Base-by-base conservation (phyloP, 148 eudicot species). In the Limonium bicolor region DNA sequence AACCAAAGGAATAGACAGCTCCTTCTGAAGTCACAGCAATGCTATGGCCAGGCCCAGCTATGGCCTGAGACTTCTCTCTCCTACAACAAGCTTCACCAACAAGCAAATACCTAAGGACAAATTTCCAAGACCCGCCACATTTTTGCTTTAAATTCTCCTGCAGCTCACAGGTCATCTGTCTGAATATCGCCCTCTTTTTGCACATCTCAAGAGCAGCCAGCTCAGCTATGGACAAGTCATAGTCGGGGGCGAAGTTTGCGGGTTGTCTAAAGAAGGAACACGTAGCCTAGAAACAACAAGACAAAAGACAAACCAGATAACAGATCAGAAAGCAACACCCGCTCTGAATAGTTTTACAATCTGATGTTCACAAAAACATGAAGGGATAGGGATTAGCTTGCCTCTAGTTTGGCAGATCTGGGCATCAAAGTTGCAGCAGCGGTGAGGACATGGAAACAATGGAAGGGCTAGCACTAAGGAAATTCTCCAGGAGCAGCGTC, bases 331-430 rank as follows among this genome's bases (percentile, higher is more conserved):
- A n/a, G n/a, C n/a, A n/a, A n/a, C n/a, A n/a, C n/a, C n/a, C n/a
- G n/a, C n/a, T n/a, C n/a, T n/a, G n/a, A n/a, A n/a, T n/a, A n/a
- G 74, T 74, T 74, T 78, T 52, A 64, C 56, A 7, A 2, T 4
- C 41, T 35, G 27, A 23, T 2, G 28, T 50, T 4, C 28, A 11
- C 10, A 19, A 7, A 0, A 20, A 12, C 23, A 16, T 3, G 3
- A 5, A 5, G 41, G 46, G 15, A 11, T 9, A 7, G 8, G 2
- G 7, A 7, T 36, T 39, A 39, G 21, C 96, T 80, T 83, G 94
- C 97, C 97, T 88, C 97, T 51, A 88, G 64, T 27, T 72, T 74
- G 0, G 94, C 97, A 83, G 92, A 62, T 88, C 97, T 77, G 83
- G 11, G 97, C 86, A 34, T 83, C 92, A 32, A 88, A 52, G 43